These are phyloP conservation scores for Lupinus albus DNA, from an alignment of 306 rosid species.

Conservation along the genomic window DNA sequence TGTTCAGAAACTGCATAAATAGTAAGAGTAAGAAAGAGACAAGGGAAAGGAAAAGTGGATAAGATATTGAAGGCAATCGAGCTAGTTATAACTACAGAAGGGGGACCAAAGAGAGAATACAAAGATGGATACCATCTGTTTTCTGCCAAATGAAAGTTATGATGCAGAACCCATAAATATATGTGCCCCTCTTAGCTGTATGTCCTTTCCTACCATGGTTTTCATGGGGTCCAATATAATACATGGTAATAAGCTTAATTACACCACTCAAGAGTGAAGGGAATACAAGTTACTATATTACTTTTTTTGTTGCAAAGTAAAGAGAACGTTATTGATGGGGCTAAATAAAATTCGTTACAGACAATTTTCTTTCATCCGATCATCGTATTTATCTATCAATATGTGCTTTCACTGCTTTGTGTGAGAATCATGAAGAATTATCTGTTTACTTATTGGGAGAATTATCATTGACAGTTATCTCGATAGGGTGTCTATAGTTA, in stretches of 20 bases:
- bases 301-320: too few relatives aligned
- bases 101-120: conserved; percentile 56
- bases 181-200: conserved; percentile 59
- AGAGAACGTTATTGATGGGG: too few relatives aligned
- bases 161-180: conserved; percentile 48
- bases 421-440: too few relatives aligned
- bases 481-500: too few relatives aligned
- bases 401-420: too few relatives aligned
- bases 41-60: not conserved
- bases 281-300: too few relatives aligned
- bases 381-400: too few relatives aligned
- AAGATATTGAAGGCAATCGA: conserved; percentile 11
- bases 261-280: too few relatives aligned
- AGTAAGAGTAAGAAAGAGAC: conserved; percentile 8
- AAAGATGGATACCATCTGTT: conserved; percentile 26
- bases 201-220: conserved; percentile 38
- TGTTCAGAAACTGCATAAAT: conserved; percentile 27
- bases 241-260: conserved; percentile 22
- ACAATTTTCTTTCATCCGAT: too few relatives aligned
- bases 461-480: too few relatives aligned
- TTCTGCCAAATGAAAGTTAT: conserved; percentile 44
- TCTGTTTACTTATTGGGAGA: too few relatives aligned
- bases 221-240: conserved; percentile 44
- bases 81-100: conserved; percentile 1
- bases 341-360: too few relatives aligned